phyloP scores from a whole-genome alignment of 169 alveolate species.

The Plasmodium reichenowi region DNA sequence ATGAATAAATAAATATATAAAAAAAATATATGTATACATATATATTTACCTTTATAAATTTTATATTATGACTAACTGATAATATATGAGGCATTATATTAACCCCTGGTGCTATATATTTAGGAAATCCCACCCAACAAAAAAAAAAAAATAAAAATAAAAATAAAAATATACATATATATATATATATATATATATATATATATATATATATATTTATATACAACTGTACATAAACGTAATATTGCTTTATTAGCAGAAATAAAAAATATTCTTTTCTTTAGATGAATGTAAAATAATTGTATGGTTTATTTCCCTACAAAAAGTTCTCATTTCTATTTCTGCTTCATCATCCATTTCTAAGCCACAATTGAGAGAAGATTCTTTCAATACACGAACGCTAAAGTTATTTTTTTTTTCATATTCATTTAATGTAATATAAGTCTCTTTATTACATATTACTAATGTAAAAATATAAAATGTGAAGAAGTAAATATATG shows the following conservation, averaged over 20 bases:
- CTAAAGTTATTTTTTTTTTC: slow-evolving; percentile 59
- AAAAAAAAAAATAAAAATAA: slow-evolving; percentile 12
- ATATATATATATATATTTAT: not conserved
- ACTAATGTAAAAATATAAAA: slow-evolving; percentile 16
- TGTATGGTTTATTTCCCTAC: slow-evolving; percentile 10
- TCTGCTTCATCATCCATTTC: slow-evolving; percentile 50
- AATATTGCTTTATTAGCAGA: not conserved
- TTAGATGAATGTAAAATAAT: no score
- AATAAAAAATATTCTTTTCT: not conserved
- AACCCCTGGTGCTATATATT: slow-evolving; percentile 54
- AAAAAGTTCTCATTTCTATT: slow-evolving; percentile 65
- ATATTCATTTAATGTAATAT: slow-evolving; percentile 19
- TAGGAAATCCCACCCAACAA: slow-evolving; percentile 1
- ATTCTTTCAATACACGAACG: slow-evolving; percentile 50
- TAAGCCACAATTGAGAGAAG: slow-evolving; percentile 50
- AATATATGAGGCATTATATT: slow-evolving; percentile 65
- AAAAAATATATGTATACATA: slow-evolving; percentile 4
- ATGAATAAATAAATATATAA: slow-evolving; percentile 9
- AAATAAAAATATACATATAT: not conserved
- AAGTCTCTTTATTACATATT: slow-evolving; percentile 32
- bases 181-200: not conserved
- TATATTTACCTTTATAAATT: not conserved
- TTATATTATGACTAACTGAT: slow-evolving; percentile 31
- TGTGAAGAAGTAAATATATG: slow-evolving; percentile 14
- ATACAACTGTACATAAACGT: not conserved